Evolutionary conservation across 495 filamentous ascomycete genomes (phyloP).

Genomic region (Lichina pygmaea): DNA sequence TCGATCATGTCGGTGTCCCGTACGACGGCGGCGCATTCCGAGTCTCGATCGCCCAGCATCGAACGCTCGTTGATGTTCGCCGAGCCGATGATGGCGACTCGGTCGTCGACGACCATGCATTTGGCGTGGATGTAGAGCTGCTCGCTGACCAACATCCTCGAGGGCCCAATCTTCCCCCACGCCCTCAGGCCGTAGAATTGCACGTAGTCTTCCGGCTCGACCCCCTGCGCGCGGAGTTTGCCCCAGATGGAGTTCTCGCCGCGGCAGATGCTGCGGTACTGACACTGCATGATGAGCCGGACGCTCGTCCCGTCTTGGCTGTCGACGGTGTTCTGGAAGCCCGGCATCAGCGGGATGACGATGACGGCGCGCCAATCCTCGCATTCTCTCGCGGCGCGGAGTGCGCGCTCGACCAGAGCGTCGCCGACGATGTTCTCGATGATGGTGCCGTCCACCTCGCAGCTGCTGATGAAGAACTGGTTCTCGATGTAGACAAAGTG

Average conservation of each 20-base stretch:
- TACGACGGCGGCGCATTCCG: slow-evolving; percentile 74
- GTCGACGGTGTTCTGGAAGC: slow-evolving; percentile 93
- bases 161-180: slow-evolving; percentile 80
- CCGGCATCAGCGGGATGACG: slow-evolving; percentile 86
- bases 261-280: slow-evolving; percentile 90
- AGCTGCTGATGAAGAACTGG: slow-evolving; percentile 94
- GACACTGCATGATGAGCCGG: slow-evolving; percentile 88
- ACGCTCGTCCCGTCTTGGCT: slow-evolving; percentile 82
- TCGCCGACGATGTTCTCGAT: slow-evolving; percentile 90
- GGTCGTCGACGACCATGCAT: slow-evolving; percentile 87
- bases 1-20: slow-evolving; percentile 83
- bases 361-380: slow-evolving; percentile 91
- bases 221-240: slow-evolving; percentile 47
- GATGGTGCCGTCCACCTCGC: slow-evolving; percentile 59
- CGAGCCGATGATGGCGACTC: slow-evolving; percentile 80
- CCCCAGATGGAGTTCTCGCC: slow-evolving; percentile 86
- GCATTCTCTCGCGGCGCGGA: slow-evolving; percentile 53
- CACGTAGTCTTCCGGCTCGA: slow-evolving; percentile 93
- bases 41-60: slow-evolving; percentile 77
- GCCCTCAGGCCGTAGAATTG: slow-evolving; percentile 77
- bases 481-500: slow-evolving; percentile 99
- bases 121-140: slow-evolving; percentile 98
- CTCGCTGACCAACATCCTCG: slow-evolving; percentile 66
- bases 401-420: slow-evolving; percentile 76
- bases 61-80: slow-evolving; percentile 98